Evolutionary conservation across 352 stramenopile genomes (phyloP), one percentile per base, ranked within the genome.

Genomic region (Pythium guiyangense): DNA sequence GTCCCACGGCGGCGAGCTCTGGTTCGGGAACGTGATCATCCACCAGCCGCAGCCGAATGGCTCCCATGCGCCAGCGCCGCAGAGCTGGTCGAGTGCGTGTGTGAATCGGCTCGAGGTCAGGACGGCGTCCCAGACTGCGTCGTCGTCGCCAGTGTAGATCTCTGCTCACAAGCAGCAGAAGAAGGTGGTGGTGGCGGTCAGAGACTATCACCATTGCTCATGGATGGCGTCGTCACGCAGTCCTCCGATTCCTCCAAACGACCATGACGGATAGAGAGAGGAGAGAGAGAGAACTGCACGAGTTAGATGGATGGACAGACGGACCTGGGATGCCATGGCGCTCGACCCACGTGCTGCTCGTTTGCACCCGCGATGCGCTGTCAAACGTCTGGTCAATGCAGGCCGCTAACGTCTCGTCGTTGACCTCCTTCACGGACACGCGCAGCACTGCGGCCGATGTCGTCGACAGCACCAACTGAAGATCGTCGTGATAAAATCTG

Each of bases 41-140:
- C 84, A 93, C 85, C 83, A 93, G 17, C 85, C 85, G 35, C 84
- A 84, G n/a, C 76, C 79, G 49, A 94, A 85, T 22, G 74, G 58
- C 39, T 85, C 59, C 81, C 81, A 94, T 9, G 66, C 59, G 15
- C 66, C 64, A n/a, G 60, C 49, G 9, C 85, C 85, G n/a, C 80
- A 88, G 14, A 92, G 54, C 51, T 94, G 83, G 52, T 92, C 74
- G 29, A 94, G 61, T 12, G 85, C 85, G 31, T 26, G 44, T 26
- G 72, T 68, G 29, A 92, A 25, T 14, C 42, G 65, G 44, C 66
- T 67, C 4, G 57, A 53, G 1, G 76, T 77, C 51, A 87, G 18
- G 20, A 86, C 72, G 14, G 73, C 52, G 4, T 54, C 57, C 80
- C 77, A 92, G 29, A 76, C 59, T 1, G 59, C 46, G 14, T 74